Evolutionary conservation across 495 filamentous ascomycete species (phyloP).

Genomic region (Clavariopsis aquatica): DNA sequence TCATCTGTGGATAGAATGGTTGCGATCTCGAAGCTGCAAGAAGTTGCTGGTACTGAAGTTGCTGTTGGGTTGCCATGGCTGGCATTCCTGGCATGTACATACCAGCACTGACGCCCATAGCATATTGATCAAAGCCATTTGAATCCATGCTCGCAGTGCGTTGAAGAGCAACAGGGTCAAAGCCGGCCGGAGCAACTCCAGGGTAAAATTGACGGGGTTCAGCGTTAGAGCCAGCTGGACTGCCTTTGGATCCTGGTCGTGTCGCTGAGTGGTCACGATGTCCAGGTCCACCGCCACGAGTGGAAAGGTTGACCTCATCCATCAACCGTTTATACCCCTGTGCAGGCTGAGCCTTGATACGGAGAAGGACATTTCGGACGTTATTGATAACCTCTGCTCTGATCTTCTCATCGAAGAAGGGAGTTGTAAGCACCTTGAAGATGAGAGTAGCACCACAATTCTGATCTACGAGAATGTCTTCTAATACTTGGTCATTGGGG

Average conservation of each 20-base stretch:
- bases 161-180: constrained; percentile 49
- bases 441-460: constrained; percentile 92
- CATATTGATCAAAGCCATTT: constrained; percentile 54
- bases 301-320: constrained; percentile 91
- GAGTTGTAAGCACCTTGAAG: constrained; percentile 96
- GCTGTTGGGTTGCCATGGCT: constrained; percentile 54
- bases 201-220: constrained; percentile 48
- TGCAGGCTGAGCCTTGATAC: constrained; percentile 86
- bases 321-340: constrained; percentile 98
- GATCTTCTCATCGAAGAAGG: constrained; percentile 94
- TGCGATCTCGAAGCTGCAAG: constrained; percentile 44
- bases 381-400: constrained; percentile 85
- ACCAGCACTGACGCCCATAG: constrained; percentile 49
- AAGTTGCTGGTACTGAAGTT: constrained; percentile 64
- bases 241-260: constrained; percentile 57
- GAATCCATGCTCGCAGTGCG: constrained; percentile 61
- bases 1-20: constrained; percentile 31
- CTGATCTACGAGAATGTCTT: constrained; percentile 89
- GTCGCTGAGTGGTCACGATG: constrained; percentile 41
- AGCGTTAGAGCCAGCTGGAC: constrained; percentile 45
- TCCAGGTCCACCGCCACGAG: constrained; percentile 47
- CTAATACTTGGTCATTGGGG: constrained; percentile 78
- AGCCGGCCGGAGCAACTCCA: constrained; percentile 47
- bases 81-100: constrained; percentile 54
- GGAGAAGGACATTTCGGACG: constrained; percentile 82